Evolutionary conservation across 2,329 filamentous ascomycete genomes (phyloP).

Genomic region (Simplicillium sp.): DNA sequence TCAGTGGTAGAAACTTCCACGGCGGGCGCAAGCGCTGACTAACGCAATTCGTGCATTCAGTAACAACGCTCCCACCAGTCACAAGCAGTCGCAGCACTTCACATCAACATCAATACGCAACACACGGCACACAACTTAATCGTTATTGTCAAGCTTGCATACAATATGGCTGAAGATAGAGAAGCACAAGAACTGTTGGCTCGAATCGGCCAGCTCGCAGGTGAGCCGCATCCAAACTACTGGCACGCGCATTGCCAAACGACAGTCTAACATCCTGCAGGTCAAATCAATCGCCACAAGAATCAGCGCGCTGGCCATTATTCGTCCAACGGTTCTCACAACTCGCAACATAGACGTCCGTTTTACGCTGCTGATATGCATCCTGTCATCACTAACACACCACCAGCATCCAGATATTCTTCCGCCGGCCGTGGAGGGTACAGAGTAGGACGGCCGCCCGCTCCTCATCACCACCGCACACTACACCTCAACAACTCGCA

Average conservation of each 20-base stretch:
- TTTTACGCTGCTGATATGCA: conserved; percentile 4
- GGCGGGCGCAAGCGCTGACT: too few relatives aligned
- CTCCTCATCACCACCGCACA: conserved; percentile 38
- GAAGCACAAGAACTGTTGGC: conserved; percentile 43
- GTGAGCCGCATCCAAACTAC: conserved; percentile 20
- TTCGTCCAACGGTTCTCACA: conserved; percentile 1
- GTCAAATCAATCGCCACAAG: conserved; percentile 74
- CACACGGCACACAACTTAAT: not conserved
- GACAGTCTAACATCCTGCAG: conserved; percentile 30
- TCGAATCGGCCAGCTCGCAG: conserved; percentile 41
- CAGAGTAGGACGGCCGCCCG: conserved; percentile 23
- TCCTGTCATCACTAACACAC: not conserved
- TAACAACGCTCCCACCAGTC: too few relatives aligned
- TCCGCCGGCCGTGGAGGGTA: conserved; percentile 25
- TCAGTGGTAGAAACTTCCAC: too few relatives aligned
- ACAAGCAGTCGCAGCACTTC: too few relatives aligned
- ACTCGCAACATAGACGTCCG: conserved; percentile 24
- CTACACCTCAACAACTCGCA: conserved; percentile 50
- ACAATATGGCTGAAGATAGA: conserved; percentile 25
- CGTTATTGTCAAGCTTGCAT: not conserved
- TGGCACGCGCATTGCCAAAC: conserved; percentile 5
- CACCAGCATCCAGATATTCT: conserved; percentile 7
- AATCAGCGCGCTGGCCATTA: conserved; percentile 32
- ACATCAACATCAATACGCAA: too few relatives aligned
- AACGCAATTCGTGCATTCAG: too few relatives aligned